Percentiles rank a stretch among this genome's conserved stretches.
Evolutionary conservation across 2,329 filamentous ascomycete genomes (phyloP).

Genomic region (Pyrenophora tritici-repentis): DNA sequence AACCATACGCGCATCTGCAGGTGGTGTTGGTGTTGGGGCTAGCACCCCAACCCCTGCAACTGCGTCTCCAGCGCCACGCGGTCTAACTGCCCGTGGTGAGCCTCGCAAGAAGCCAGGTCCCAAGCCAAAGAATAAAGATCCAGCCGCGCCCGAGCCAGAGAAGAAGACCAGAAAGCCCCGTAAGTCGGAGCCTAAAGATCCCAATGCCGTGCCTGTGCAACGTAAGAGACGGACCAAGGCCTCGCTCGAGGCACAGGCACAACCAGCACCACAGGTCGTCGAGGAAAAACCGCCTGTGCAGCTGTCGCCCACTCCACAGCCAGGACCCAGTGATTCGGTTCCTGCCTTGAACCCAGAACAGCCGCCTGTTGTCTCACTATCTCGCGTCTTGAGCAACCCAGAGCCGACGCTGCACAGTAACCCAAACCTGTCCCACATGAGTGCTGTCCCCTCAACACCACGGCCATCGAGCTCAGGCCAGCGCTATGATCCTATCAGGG

Average conservation of each 20-base stretch:
- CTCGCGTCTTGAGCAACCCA: conserved; percentile 48
- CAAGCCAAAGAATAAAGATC: conserved; percentile 48
- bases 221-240: conserved; percentile 57
- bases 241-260: conserved; percentile 37
- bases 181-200: conserved; percentile 57
- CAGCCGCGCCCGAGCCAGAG: conserved; percentile 44
- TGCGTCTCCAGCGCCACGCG: conserved; percentile 35
- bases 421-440: conserved; percentile 44
- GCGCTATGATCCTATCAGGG: conserved; percentile 88
- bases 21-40: conserved; percentile 40
- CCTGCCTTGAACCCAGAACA: conserved; percentile 35
- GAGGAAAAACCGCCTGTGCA: conserved; percentile 35
- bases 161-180: conserved; percentile 53
- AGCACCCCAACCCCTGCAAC: conserved; percentile 40
- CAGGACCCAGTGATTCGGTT: conserved; percentile 34
- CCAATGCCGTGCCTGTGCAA: conserved; percentile 49
- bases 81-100: conserved; percentile 43
- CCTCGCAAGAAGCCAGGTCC: conserved; percentile 51
- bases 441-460: conserved; percentile 55
- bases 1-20: conserved; percentile 35
- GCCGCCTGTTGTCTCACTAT: conserved; percentile 30
- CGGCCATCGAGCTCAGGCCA: conserved; percentile 71
- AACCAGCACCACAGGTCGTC: conserved; percentile 26
- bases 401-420: conserved; percentile 45
- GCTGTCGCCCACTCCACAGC: conserved; percentile 35